A percentile compares a stretch with the other conserved stretches of the same genome.
These are phyloP conservation scores for Sugiyamaella grinbergsii DNA, from an alignment of 1,139 yeast genomes.

Conservation along the genomic window DNA sequence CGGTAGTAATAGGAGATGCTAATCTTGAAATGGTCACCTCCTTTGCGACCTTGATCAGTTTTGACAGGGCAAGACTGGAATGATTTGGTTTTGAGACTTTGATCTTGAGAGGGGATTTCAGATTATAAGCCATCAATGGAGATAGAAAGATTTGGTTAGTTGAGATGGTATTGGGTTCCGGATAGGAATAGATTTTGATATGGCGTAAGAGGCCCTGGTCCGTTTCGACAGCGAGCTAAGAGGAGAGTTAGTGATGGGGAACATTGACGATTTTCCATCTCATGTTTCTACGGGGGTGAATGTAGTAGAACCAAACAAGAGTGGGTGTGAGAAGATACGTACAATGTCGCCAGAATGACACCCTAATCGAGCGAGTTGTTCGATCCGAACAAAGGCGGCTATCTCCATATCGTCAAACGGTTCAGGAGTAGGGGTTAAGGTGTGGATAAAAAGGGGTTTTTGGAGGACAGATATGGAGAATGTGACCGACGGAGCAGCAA, in stretches of 20 bases:
- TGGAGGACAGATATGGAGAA: constrained; percentile 32
- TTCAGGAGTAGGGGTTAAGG: constrained; percentile 37
- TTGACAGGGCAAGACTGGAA: constrained; percentile 10
- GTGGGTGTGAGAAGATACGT: constrained; percentile 40
- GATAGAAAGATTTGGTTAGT: constrained; percentile 55
- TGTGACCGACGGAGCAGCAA: neutral
- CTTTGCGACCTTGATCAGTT: constrained; percentile 46
- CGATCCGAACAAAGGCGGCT: constrained; percentile 55
- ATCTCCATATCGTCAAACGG: constrained; percentile 48
- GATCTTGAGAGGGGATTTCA: constrained; percentile 46
- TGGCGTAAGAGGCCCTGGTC: constrained; percentile 34
- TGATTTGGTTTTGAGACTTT: constrained; percentile 34
- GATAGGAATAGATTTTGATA: constrained; percentile 58
- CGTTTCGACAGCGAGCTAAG: constrained; percentile 15
- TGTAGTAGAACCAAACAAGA: too few species aligned
- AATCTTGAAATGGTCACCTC: constrained; percentile 64
- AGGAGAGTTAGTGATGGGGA: neutral
- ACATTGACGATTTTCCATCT: too few species aligned
- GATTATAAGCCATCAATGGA: constrained; percentile 62
- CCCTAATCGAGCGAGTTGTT: constrained; percentile 58
- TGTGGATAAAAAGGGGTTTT: constrained; percentile 28
- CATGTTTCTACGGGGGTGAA: too few species aligned
- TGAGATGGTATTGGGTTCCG: constrained; percentile 60
- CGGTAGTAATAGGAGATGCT: constrained; percentile 71
- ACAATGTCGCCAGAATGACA: constrained; percentile 72